Evolutionary conservation across 306 rosid genomes (phyloP).

Genomic region (Macrotyloma uniflorum): DNA sequence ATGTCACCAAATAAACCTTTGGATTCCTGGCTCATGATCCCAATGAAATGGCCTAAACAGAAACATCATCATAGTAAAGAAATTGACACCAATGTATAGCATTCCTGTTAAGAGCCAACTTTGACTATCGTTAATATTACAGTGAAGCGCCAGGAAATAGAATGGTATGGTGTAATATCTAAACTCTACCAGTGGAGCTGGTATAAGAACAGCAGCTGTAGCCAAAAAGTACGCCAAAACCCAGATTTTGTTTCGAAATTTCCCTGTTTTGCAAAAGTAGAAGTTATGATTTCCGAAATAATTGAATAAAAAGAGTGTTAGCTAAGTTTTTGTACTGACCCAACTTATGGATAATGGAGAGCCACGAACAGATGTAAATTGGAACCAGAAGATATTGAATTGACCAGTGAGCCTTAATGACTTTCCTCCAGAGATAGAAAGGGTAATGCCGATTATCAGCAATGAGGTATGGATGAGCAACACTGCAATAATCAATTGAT

Average conservation of each 20-base stretch:
- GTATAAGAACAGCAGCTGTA: conserved; percentile 77
- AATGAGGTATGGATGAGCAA: conserved; percentile 82
- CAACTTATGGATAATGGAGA: conserved; percentile 58
- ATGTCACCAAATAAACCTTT: conserved; percentile 85
- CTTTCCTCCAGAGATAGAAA: conserved; percentile 54
- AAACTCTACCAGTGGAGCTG: conserved; percentile 82
- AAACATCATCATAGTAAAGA: conserved; percentile 76
- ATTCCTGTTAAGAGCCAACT: conserved; percentile 64
- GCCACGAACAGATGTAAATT: conserved; percentile 64
- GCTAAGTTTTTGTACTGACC: conserved; percentile 45
- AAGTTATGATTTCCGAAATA: not conserved
- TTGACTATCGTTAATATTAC: conserved; percentile 43
- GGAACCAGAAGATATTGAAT: conserved; percentile 66
- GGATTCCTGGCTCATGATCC: conserved; percentile 81
- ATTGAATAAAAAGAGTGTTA: not conserved
- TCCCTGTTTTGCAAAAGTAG: conserved; percentile 47
- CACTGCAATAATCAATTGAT: conserved; percentile 9
- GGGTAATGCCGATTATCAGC: conserved; percentile 83
- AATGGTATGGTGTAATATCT: conserved; percentile 84
- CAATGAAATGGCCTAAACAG: conserved; percentile 79
- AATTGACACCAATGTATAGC: conserved; percentile 56
- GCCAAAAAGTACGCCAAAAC: conserved; percentile 68
- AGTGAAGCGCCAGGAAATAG: conserved; percentile 67
- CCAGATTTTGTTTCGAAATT: conserved; percentile 66
- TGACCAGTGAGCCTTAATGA: conserved; percentile 70